Percentiles rank a stretch among this genome's conserved stretches.
phyloP scores from a whole-genome alignment of 345 rosid species.

The Jatropha curcas region DNA sequence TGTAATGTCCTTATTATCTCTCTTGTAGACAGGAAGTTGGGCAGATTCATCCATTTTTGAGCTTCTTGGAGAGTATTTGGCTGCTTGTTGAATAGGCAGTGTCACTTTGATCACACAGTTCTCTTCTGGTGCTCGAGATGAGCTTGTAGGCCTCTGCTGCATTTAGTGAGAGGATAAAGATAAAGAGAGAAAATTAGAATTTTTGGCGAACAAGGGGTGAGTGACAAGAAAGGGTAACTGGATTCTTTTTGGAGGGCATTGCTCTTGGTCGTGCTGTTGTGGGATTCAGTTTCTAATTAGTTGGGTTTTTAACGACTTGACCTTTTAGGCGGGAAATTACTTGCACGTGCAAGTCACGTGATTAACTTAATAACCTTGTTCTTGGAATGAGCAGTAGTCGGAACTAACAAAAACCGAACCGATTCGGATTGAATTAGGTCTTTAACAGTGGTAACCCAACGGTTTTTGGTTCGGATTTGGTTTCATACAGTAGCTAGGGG shows the following conservation, averaged over 20 bases:
- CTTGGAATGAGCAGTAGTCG: too few species aligned
- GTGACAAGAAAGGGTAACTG: background rate
- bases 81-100: background rate
- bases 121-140: slow-evolving; percentile 15
- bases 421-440: too few species aligned
- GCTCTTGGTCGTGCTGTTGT: slow-evolving; percentile 4
- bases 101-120: background rate
- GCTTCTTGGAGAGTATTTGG: slow-evolving; percentile 9
- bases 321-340: slow-evolving; percentile 21
- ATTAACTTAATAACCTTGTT: background rate
- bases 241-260: background rate
- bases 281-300: background rate
- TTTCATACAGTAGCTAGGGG: too few species aligned
- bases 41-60: slow-evolving; percentile 22
- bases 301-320: slow-evolving; percentile 20
- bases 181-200: background rate
- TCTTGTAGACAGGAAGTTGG: slow-evolving; percentile 42
- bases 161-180: slow-evolving; percentile 13
- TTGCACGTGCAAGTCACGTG: slow-evolving; percentile 17
- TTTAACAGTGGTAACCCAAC: too few species aligned
- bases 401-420: too few species aligned
- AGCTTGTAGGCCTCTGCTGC: slow-evolving; percentile 23
- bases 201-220: background rate
- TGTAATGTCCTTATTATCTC: slow-evolving; percentile 11
- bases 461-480: too few species aligned